Conservation (phyloP, 1,284 basidiomycete genomes). For the Phaffia rhodozyma region DNA sequence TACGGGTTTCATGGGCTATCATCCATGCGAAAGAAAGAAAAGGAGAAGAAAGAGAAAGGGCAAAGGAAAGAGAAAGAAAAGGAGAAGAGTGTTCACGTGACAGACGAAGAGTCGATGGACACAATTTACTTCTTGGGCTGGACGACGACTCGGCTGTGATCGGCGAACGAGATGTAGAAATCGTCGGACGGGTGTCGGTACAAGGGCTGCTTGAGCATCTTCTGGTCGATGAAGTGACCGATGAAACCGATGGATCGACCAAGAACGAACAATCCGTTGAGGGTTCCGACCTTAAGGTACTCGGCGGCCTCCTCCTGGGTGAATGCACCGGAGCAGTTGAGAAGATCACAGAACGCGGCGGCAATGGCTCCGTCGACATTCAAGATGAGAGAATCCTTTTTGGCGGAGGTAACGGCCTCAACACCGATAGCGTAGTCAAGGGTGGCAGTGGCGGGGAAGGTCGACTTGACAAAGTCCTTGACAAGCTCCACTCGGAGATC, state of each 20-base stretch:
- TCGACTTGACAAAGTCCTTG: conserved; percentile 88
- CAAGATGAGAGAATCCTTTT: conserved; percentile 92
- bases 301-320: conserved; percentile 91
- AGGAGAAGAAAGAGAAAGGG: background rate
- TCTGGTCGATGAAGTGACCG: conserved; percentile 64
- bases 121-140: conserved; percentile 10
- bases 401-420: conserved; percentile 92
- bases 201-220: conserved; percentile 77
- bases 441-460: conserved; percentile 79
- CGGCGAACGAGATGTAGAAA: conserved; percentile 18
- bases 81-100: background rate
- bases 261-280: conserved; percentile 94
- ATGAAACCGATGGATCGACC: conserved; percentile 91
- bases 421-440: conserved; percentile 98
- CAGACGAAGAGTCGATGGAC: too few species aligned
- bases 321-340: conserved; percentile 88
- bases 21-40: background rate
- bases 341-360: conserved; percentile 92
- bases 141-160: conserved; percentile 17
- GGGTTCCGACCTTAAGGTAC: conserved; percentile 66
- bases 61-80: background rate
- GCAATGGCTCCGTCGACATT: conserved; percentile 98
- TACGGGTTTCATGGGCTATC: too few species aligned
- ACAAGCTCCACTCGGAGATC: conserved; percentile 94
- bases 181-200: conserved; percentile 85